Base-by-base conservation (phyloP, 2,329 filamentous ascomycete species). In the Colletotrichum tofieldiae region DNA sequence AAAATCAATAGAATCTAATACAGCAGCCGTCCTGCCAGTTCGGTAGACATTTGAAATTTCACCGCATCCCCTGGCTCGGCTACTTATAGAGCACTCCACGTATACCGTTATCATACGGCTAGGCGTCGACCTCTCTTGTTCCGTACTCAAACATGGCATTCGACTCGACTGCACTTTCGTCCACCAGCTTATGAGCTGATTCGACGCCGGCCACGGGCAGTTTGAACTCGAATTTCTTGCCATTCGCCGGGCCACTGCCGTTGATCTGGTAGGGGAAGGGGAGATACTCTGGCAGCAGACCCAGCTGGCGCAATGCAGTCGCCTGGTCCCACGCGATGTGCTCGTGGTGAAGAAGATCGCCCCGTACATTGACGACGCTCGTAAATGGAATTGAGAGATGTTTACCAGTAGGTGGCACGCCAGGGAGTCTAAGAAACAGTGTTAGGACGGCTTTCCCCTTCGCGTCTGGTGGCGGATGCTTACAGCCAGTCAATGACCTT, bases 301-400 rank as follows among this genome's bases (percentile, higher is more conserved):
- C 90, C 2, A 90, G 77, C 75, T 92, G 90, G 5, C 86, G 81
- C n/a, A 93, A 80, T 11, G 89, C 89, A 0, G 88, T 92, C 0
- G 86, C 89, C 76, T 93, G 91, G 67, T 93, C 91, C 91, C 91
- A 93, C 12, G 87, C 85, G 16, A 93, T 90, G 73, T 93, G 91
- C 76, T 93, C 91, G 67, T 92, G 89, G 71, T 89, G 91, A 0
- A 93, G 79, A 1, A 89, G 84, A 65, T 92, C 90, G 0, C 91
- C 91, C 0, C 91, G 85, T 61, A 93, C 84, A 41, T 90, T 90
- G 0, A 93, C 90, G 2, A 93, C 84, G 2, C 87, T 87, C 0
- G 90, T 91, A 59, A 93, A 86, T 0, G 91, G 88, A 14, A 93
- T 84, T 49, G 88, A 84, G 14, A 91, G 84, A 5, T 83, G 81